Base-by-base conservation (phyloP, 2,329 filamentous ascomycete genomes). In the Pyrenophora tritici-repentis region DNA sequence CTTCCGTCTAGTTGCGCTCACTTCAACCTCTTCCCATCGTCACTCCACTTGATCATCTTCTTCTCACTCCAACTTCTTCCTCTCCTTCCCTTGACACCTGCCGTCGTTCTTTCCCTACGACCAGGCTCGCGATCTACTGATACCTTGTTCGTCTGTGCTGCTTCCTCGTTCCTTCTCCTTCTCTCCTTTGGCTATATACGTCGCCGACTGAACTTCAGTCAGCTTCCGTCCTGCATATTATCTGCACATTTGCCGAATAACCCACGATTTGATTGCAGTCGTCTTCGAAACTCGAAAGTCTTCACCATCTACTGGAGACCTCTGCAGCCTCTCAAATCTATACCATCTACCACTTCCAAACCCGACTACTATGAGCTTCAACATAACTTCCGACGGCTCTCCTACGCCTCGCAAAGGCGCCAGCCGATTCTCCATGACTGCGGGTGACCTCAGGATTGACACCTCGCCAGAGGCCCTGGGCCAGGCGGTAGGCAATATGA, bases 311-410 rank as follows among this genome's bases (percentile, higher is more conserved):
- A 43, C 22, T 47, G 34, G 26, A 42, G 13, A 52, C 31, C 31
- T 35, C 44, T 20, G 50, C 29, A 57, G 68, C 70, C 59, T 70
- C 62, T 61, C 56, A 51, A 51, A 73, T 71, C 62, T 71, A 55
- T 65, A 58, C 42, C 61, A 66, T 68, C 64, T 70, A 68, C 61
- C 59, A 55, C 54, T 38, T 57, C 46, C 51, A 36, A 59, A 49
- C 52, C 45, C 59, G 55, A 24, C 50, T 49, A 62, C 53, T 44
- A 73, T 73, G 70, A 72, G 62, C 63, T 67, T 66, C 66, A 74
- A 70, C 49, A 73, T 75, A 58, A 70, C 73, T 55, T 71, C 71
- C 50, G 71, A 74, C 58, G 73, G 73, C 20, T 76, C 74, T 42
- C 73, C 74, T 24, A 75, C 73, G 31, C 74, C 73, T 24, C 73